Percentiles rank a stretch among this genome's conserved stretches.
These are phyloP conservation scores for Gaeumannomyces sp. DNA, from an alignment of 2,329 filamentous ascomycete genomes.

Conservation along the genomic window DNA sequence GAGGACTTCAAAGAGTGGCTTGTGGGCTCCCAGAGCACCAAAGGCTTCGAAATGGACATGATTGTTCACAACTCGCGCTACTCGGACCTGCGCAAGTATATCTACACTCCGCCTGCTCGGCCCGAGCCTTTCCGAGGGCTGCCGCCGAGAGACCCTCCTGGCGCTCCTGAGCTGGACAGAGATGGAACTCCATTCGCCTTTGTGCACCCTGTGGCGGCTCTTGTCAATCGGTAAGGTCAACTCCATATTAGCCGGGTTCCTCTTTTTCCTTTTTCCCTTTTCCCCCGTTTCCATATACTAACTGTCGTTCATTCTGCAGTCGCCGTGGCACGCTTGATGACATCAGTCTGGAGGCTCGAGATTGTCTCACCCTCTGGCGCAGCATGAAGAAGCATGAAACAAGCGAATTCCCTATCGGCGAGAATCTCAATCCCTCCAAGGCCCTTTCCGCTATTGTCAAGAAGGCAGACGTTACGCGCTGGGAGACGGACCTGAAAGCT, in stretches of 20 bases:
- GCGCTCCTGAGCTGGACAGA: slow-evolving; percentile 34
- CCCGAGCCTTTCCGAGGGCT: slow-evolving; percentile 43
- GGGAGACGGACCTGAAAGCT: slow-evolving; percentile 57
- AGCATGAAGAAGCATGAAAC: slow-evolving; percentile 55
- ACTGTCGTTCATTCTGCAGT: slow-evolving; percentile 18
- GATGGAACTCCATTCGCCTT: slow-evolving; percentile 48
- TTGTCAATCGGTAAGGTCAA: slow-evolving; percentile 45
- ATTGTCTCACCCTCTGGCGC: slow-evolving; percentile 62
- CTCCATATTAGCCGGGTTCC: too few relatives aligned
- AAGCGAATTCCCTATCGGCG: slow-evolving; percentile 40
- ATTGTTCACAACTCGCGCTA: slow-evolving; percentile 64
- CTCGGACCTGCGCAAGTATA: slow-evolving; percentile 71
- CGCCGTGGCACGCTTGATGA: slow-evolving; percentile 61
- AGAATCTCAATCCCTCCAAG: slow-evolving; percentile 41
- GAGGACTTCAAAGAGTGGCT: slow-evolving; percentile 66
- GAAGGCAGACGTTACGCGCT: slow-evolving; percentile 60
- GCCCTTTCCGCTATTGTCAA: slow-evolving; percentile 47
- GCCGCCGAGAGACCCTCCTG: slow-evolving; percentile 37
- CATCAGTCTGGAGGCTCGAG: slow-evolving; percentile 62
- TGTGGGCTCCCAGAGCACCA: slow-evolving; percentile 52
- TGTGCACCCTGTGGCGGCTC: slow-evolving; percentile 60
- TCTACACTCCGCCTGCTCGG: slow-evolving; percentile 46
- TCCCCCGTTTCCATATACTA: slow-evolving; percentile 11
- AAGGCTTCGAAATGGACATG: slow-evolving; percentile 59
- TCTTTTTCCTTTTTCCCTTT: too few relatives aligned